Conservation (phyloP, 345 rosid species). For the Iberis pinnata region DNA sequence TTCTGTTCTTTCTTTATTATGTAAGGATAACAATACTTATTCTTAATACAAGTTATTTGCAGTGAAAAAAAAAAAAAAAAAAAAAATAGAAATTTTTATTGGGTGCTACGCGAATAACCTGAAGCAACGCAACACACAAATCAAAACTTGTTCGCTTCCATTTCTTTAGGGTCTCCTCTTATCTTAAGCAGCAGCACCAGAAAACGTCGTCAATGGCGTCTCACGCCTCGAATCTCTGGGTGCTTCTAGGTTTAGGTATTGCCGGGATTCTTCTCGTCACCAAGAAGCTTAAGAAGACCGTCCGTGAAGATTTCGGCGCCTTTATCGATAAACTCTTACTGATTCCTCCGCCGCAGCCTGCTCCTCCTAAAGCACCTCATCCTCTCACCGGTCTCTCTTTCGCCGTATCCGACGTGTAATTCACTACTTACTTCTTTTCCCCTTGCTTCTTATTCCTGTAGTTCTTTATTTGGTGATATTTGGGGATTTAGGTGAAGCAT, state of each 20-base stretch:
- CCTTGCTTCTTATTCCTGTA: too few relatives aligned
- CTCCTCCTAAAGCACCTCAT: constrained; percentile 97
- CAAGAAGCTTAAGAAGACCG: constrained; percentile 54
- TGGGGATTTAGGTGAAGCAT: constrained; percentile 1
- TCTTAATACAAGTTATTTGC: too few relatives aligned
- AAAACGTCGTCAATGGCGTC: constrained; percentile 48
- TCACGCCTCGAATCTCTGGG: constrained; percentile 71
- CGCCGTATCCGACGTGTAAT: constrained; percentile 80
- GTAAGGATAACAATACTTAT: too few relatives aligned
- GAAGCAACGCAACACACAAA: too few relatives aligned
- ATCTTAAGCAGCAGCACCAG: too few relatives aligned
- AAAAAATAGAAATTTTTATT: too few relatives aligned
- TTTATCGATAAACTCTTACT: constrained; percentile 66
- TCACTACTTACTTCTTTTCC: neutral
- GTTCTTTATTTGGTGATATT: too few relatives aligned
- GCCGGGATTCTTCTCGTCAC: constrained; percentile 68
- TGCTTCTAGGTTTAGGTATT: constrained; percentile 69
- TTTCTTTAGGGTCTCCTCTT: constrained; percentile 32
- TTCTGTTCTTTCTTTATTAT: too few relatives aligned
- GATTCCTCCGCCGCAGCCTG: constrained; percentile 93
- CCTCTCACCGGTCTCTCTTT: constrained; percentile 82
- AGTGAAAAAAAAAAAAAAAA: too few relatives aligned
- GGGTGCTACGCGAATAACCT: too few relatives aligned
- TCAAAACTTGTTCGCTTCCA: too few relatives aligned
- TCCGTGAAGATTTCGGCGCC: constrained; percentile 87